Percentiles rank a stretch among this genome's conserved stretches.
Evolutionary conservation across 1,284 basidiomycete species (phyloP).

Genomic region (Lentinus polychrous): DNA sequence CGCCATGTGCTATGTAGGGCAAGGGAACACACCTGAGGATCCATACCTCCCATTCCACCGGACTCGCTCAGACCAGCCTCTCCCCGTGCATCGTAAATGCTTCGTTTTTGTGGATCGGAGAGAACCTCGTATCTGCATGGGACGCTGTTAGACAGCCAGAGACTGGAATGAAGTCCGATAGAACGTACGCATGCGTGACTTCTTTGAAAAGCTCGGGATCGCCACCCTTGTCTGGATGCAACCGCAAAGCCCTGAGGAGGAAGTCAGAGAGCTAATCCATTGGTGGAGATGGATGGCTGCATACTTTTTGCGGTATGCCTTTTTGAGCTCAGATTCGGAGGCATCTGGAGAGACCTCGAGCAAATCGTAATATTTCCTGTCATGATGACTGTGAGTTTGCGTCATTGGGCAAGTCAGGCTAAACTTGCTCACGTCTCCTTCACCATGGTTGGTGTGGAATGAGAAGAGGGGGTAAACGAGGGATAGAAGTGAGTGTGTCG

Average conservation of each 20-base stretch:
- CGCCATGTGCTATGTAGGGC: not conserved
- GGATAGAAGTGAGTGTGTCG: constrained; percentile 11
- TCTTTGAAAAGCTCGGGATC: constrained; percentile 98
- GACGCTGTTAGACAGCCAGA: not conserved
- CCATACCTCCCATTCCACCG: constrained; percentile 93
- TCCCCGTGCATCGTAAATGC: constrained; percentile 87
- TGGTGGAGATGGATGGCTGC: constrained; percentile 9
- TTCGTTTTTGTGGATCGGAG: constrained; percentile 83
- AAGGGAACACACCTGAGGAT: constrained; percentile 65
- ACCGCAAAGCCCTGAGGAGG: constrained; percentile 66
- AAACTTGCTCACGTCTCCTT: constrained; percentile 52
- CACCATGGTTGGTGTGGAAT: constrained; percentile 41
- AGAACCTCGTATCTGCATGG: constrained; percentile 81
- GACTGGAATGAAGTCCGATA: not conserved
- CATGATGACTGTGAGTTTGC: constrained; percentile 10
- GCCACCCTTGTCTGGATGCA: constrained; percentile 96
- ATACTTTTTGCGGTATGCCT: constrained; percentile 92
- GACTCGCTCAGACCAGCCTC: constrained; percentile 88
- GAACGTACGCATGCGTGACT: constrained; percentile 86
- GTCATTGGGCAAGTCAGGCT: not conserved
- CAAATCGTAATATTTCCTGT: constrained; percentile 86
- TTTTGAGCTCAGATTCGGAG: constrained; percentile 82
- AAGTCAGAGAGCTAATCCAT: constrained; percentile 13
- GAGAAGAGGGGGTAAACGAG: constrained; percentile 16
- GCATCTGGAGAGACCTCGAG: constrained; percentile 76